Evolutionary conservation across 805 yeast species (phyloP).

Genomic region (Zygotorulaspora chibaensis): DNA sequence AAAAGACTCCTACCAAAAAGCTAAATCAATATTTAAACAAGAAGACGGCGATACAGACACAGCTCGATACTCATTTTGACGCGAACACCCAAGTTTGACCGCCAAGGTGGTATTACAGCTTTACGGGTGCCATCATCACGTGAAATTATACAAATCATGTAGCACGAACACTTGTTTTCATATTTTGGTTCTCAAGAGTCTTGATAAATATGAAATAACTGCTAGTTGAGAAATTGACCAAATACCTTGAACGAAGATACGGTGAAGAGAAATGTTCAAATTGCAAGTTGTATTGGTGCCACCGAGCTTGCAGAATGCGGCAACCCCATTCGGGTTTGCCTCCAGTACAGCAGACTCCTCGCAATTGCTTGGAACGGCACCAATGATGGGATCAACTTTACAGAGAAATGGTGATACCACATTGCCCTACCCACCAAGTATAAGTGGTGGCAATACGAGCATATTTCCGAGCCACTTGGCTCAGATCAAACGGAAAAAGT

Average conservation of each 20-base stretch:
- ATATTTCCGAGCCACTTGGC: slow-evolving; percentile 25
- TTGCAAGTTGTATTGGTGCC: slow-evolving; percentile 44
- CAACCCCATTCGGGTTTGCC: slow-evolving; percentile 19
- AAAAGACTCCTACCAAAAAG: too few relatives aligned
- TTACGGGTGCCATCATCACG: too few relatives aligned
- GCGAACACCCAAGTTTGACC: too few relatives aligned
- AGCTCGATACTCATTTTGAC: too few relatives aligned
- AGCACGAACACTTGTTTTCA: not conserved
- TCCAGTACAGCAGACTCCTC: slow-evolving; percentile 23
- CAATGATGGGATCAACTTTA: slow-evolving; percentile 12
- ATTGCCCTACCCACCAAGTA: slow-evolving; percentile 29
- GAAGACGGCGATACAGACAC: too few relatives aligned
- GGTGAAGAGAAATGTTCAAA: slow-evolving; percentile 35
- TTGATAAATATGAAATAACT: not conserved
- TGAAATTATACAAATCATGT: not conserved
- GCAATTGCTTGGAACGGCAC: slow-evolving; percentile 23
- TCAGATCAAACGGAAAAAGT: slow-evolving; percentile 41
- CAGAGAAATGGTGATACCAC: slow-evolving; percentile 13
- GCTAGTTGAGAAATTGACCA: not conserved
- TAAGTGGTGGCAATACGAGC: slow-evolving; percentile 38
- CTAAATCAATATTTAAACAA: too few relatives aligned
- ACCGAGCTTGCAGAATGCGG: slow-evolving; percentile 33
- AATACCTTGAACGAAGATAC: not conserved
- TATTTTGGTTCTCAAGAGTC: too few relatives aligned
- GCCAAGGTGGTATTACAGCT: too few relatives aligned